These are phyloP conservation scores for Aspergillus carlsbadensis DNA, from an alignment of 495 filamentous ascomycete genomes.

Conservation along the genomic window DNA sequence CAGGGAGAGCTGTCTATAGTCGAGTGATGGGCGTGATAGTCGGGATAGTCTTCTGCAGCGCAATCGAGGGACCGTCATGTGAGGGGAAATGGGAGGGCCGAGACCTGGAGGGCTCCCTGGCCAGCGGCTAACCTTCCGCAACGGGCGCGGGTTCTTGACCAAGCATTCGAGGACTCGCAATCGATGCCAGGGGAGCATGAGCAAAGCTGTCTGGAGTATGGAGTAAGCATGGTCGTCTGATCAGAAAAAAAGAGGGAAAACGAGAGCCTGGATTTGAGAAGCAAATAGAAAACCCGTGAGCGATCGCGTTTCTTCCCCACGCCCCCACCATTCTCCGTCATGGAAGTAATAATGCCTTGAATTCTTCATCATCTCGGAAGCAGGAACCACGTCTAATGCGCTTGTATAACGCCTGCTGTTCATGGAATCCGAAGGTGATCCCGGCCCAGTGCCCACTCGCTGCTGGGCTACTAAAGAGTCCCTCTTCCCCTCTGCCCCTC, in stretches of 20 bases:
- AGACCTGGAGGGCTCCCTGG: neutral
- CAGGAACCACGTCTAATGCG: neutral
- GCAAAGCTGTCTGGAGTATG: neutral
- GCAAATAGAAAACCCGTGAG: slow-evolving; percentile 4
- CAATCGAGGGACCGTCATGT: neutral
- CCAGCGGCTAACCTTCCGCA: slow-evolving; percentile 11
- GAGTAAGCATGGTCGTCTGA: slow-evolving; percentile 37
- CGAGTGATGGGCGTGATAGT: neutral
- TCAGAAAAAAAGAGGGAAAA: slow-evolving; percentile 39
- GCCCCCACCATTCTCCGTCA: slow-evolving; percentile 29
- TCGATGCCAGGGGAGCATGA: slow-evolving; percentile 7
- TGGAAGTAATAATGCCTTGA: slow-evolving; percentile 15
- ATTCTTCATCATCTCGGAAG: neutral
- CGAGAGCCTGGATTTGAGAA: slow-evolving; percentile 11
- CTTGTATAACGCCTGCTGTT: neutral
- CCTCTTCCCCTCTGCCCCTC: slow-evolving; percentile 2
- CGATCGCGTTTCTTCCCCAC: slow-evolving; percentile 20
- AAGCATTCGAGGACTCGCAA: slow-evolving; percentile 2
- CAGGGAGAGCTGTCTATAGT: neutral
- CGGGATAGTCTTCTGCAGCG: slow-evolving; percentile 5
- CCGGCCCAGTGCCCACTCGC: neutral
- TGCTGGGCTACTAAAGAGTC: slow-evolving; percentile 3
- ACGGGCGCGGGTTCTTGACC: neutral
- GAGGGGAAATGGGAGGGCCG: neutral
- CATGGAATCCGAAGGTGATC: neutral